Base-by-base conservation (phyloP, 2,329 filamentous ascomycete genomes). In the Calonectria pseudoreteaudii region DNA sequence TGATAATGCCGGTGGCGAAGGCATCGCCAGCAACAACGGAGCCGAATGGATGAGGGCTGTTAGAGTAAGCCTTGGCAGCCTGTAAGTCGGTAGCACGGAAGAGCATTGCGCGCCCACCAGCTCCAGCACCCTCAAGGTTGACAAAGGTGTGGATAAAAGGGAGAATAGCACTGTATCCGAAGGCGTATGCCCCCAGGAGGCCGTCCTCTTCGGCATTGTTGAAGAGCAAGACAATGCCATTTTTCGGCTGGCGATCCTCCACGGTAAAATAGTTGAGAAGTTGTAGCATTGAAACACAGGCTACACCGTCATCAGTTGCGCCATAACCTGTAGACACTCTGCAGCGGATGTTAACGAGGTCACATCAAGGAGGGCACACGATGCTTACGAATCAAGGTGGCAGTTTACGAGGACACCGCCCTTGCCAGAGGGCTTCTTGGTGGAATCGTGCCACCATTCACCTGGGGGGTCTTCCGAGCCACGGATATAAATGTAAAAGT, bases 201-300 rank as follows among this genome's bases (percentile, higher is more conserved):
- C 93, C 97, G 80, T 98, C 96, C 83, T 99, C 97, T 82, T 99
- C 97, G 44, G 94, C 96, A 81, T 98, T 98, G 88, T 99, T 99
- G 82, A 98, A 90, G 34, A 98, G 89, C 13, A 95, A 89, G 18
- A 98, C 91, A 53, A 99, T 90, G 2, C 96, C 96, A 78, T 93
- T 91, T 80, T 92, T 93, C 2, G 96, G 96, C 81, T 92, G 92
- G 76, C 94, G 91, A 34, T 89, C 92, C 0, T 90, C 86, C 2
- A 90, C 90, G 1, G 95, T 95, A 82, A 98, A 98, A 84, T 98
- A 95, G 75, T 93, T 94, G 74, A 98, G 89, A 64, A 98, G 87
- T 83, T 98, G 95, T 62, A 98, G 88, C 52, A 96, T 87, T 0
- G 94, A 94, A n/a, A 98, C 92, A 28, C 97, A 95, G 34, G 95